phyloP scores from a whole-genome alignment of 2,329 filamentous ascomycete species.

The Blastomyces parvus region DNA sequence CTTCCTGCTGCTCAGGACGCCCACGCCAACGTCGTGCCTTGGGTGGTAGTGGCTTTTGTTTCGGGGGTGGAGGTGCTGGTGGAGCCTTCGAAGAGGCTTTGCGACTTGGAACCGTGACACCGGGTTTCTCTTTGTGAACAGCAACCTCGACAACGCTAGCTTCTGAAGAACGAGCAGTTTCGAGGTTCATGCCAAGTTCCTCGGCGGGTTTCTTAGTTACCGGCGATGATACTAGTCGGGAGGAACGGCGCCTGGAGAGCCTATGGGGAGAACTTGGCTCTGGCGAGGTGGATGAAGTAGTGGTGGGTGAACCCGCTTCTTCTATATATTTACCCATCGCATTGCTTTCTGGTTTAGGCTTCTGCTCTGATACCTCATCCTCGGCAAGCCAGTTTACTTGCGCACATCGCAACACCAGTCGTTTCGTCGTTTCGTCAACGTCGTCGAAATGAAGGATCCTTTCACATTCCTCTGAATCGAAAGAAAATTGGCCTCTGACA shows the following conservation, averaged over 20 bases:
- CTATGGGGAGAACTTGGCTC: slow-evolving; percentile 41
- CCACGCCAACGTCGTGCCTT: slow-evolving; percentile 37
- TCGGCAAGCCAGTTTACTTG: slow-evolving; percentile 39
- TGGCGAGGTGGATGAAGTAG: slow-evolving; percentile 26
- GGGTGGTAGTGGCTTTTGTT: slow-evolving; percentile 34
- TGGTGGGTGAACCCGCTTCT: slow-evolving; percentile 26
- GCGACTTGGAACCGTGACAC: slow-evolving; percentile 68
- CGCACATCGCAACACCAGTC: slow-evolving; percentile 39
- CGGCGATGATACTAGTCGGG: neutral
- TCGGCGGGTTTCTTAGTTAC: slow-evolving; percentile 16
- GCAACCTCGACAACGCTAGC: slow-evolving; percentile 71
- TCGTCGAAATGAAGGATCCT: slow-evolving; percentile 42
- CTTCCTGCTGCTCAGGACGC: slow-evolving; percentile 25
- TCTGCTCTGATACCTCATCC: slow-evolving; percentile 21
- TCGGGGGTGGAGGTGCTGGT: slow-evolving; percentile 15
- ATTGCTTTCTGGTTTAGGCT: slow-evolving; percentile 16
- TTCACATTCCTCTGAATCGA: slow-evolving; percentile 33
- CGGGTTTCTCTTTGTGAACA: slow-evolving; percentile 69
- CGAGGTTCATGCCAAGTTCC: slow-evolving; percentile 59
- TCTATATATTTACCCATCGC: slow-evolving; percentile 28
- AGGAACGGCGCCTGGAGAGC: slow-evolving; percentile 18
- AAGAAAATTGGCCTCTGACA: slow-evolving; percentile 60
- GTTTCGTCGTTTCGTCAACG: slow-evolving; percentile 41
- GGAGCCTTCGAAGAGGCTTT: slow-evolving; percentile 26
- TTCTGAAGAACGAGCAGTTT: slow-evolving; percentile 59